A percentile compares a stretch with the other conserved stretches of the same genome.
phyloP scores from a whole-genome alignment of 2,329 filamentous ascomycete species.

The Ceratocystis huliohia region DNA sequence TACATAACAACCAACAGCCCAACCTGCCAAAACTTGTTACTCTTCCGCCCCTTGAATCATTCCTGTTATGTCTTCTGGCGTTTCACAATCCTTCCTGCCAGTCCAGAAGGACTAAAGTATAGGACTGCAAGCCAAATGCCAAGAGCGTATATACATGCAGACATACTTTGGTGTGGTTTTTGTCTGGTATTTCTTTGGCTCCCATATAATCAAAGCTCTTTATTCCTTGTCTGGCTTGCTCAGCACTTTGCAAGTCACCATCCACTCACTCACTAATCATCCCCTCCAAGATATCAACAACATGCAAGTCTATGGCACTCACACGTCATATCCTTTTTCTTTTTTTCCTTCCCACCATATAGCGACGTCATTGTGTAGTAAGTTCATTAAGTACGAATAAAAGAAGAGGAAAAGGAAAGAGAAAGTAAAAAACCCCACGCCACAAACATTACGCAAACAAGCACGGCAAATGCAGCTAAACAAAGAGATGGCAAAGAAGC shows the following conservation, averaged over 20 bases:
- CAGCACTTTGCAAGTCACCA: background rate
- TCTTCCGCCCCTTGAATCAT: conserved; percentile 4
- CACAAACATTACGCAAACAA: conserved; percentile 1
- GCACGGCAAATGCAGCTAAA: background rate
- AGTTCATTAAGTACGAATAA: conserved; percentile 6
- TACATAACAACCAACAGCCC: background rate
- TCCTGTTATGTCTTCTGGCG: background rate
- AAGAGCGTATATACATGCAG: background rate
- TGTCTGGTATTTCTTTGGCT: too few species aligned
- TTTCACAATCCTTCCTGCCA: conserved; percentile 10
- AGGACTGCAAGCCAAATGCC: background rate
- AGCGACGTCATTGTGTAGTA: background rate
- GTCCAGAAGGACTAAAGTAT: background rate
- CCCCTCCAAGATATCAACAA: background rate
- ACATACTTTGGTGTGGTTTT: background rate
- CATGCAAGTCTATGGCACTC: background rate
- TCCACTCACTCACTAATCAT: background rate
- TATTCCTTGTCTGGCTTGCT: background rate
- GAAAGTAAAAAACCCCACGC: background rate
- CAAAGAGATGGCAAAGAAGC: background rate
- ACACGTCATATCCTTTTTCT: background rate
- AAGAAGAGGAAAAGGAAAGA: background rate
- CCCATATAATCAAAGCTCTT: background rate
- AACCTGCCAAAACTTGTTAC: background rate
- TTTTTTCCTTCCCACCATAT: background rate